Conservation (phyloP, 148 eudicot genomes). For the Chenopodium berlandieri region DNA sequence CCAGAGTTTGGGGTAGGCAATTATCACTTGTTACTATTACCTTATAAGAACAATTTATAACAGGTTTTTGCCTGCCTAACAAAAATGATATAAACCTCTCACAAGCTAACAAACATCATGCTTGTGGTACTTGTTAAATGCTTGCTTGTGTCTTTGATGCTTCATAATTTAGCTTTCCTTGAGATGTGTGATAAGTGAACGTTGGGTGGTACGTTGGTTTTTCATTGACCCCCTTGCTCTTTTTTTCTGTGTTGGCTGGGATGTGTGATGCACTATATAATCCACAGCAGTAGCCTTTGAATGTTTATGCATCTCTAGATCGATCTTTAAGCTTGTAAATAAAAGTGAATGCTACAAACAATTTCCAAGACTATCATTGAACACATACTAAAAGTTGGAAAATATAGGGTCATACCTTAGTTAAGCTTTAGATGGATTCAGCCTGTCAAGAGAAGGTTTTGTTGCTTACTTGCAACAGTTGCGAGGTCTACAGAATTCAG, state of each 20-base stretch:
- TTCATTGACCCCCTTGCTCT: not conserved
- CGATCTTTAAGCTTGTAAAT: not conserved
- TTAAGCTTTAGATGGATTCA: too few species aligned
- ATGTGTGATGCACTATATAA: not conserved
- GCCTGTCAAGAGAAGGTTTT: too few species aligned
- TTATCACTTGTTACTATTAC: constrained; percentile 12
- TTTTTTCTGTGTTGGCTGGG: not conserved
- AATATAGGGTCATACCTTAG: too few species aligned
- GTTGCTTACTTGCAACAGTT: too few species aligned
- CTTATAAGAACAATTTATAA: not conserved
- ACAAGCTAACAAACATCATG: not conserved
- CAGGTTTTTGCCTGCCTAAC: not conserved
- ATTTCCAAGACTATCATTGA: not conserved
- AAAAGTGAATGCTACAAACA: not conserved
- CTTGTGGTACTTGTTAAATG: not conserved
- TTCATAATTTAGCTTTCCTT: not conserved
- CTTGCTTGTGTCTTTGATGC: not conserved
- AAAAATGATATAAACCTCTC: not conserved
- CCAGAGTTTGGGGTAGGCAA: constrained; percentile 81
- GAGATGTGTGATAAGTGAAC: too few species aligned
- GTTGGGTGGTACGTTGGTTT: not conserved
- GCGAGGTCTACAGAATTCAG: too few species aligned
- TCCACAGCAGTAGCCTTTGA: not conserved
- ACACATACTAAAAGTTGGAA: not conserved
- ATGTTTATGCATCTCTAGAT: not conserved